These are phyloP conservation scores for Hansenula sp. DNA, from an alignment of 1,139 yeast genomes.

Conservation along the genomic window DNA sequence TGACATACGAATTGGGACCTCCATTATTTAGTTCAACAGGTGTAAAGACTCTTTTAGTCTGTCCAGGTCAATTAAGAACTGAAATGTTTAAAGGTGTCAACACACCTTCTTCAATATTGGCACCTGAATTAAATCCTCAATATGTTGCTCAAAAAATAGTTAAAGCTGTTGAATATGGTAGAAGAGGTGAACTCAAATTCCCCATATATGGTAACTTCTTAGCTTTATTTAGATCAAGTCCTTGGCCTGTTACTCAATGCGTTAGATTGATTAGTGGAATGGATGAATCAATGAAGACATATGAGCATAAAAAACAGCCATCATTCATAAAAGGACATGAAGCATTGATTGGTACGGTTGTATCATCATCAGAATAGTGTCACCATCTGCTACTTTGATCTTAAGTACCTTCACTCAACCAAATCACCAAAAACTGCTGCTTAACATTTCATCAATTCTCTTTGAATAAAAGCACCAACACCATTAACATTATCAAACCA, in stretches of 20 bases:
- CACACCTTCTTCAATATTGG: slow-evolving; percentile 70
- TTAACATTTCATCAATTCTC: too few relatives aligned
- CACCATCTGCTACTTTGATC: too few relatives aligned
- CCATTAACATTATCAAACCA: too few relatives aligned
- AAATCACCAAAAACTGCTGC: too few relatives aligned
- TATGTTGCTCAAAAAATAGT: slow-evolving; percentile 58
- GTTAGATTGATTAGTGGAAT: slow-evolving; percentile 57
- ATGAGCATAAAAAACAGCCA: neutral
- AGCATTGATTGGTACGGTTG: too few relatives aligned
- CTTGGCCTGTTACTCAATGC: slow-evolving; percentile 63
- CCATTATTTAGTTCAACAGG: slow-evolving; percentile 32
- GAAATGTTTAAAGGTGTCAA: slow-evolving; percentile 63
- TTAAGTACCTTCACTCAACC: too few relatives aligned
- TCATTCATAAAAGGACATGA: too few relatives aligned
- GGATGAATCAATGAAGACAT: slow-evolving; percentile 47
- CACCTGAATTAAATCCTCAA: slow-evolving; percentile 74
- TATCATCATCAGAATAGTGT: too few relatives aligned
- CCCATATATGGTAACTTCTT: slow-evolving; percentile 75
- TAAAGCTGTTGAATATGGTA: slow-evolving; percentile 54
- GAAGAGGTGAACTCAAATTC: slow-evolving; percentile 61
- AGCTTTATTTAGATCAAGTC: slow-evolving; percentile 66
- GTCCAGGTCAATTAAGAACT: slow-evolving; percentile 85
- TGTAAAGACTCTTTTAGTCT: slow-evolving; percentile 67
- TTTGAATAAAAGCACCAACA: too few relatives aligned
- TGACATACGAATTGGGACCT: slow-evolving; percentile 67